Evolutionary conservation across 2,329 filamentous ascomycete genomes (phyloP).

Genomic region (Aspergillus awamori): DNA sequence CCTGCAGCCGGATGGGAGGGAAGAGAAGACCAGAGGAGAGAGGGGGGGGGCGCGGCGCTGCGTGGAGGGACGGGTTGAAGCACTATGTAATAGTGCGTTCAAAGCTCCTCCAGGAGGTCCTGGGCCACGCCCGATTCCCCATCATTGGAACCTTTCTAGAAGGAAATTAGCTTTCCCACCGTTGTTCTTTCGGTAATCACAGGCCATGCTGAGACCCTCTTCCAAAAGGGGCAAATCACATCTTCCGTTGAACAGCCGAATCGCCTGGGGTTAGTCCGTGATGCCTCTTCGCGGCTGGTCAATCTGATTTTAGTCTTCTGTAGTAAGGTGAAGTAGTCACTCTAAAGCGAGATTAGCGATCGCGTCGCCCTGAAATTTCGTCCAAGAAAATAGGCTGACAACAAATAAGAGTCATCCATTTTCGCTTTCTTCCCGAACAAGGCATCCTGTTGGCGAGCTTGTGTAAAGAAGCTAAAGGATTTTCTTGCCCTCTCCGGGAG

Average conservation of each 20-base stretch:
- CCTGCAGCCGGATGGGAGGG: slow-evolving; percentile 4
- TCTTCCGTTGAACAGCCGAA: slow-evolving; percentile 11
- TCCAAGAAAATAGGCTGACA: not conserved
- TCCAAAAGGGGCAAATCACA: slow-evolving; percentile 20
- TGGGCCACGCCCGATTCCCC: slow-evolving; percentile 11
- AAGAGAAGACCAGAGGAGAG: too few species aligned
- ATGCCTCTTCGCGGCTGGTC: not conserved
- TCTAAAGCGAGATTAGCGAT: not conserved
- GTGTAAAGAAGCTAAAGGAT: not conserved
- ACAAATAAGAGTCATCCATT: slow-evolving; percentile 1
- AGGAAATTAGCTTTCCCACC: slow-evolving; percentile 35
- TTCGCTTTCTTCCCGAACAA: too few species aligned
- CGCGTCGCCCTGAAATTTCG: slow-evolving; percentile 15
- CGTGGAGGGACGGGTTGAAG: not conserved
- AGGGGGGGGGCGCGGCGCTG: too few species aligned
- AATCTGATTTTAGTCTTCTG: not conserved
- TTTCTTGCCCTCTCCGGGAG: not conserved
- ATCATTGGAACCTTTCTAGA: slow-evolving; percentile 39
- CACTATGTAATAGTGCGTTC: slow-evolving; percentile 14
- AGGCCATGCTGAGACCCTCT: slow-evolving; percentile 16
- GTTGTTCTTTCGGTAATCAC: slow-evolving; percentile 28
- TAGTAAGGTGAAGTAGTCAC: too few species aligned
- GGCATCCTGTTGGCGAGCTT: not conserved
- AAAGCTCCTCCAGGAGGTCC: slow-evolving; percentile 11
- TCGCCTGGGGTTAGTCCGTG: slow-evolving; percentile 10